Evolutionary conservation across 2,329 filamentous ascomycete species (phyloP).

Genomic region (Talaromyces sp.): DNA sequence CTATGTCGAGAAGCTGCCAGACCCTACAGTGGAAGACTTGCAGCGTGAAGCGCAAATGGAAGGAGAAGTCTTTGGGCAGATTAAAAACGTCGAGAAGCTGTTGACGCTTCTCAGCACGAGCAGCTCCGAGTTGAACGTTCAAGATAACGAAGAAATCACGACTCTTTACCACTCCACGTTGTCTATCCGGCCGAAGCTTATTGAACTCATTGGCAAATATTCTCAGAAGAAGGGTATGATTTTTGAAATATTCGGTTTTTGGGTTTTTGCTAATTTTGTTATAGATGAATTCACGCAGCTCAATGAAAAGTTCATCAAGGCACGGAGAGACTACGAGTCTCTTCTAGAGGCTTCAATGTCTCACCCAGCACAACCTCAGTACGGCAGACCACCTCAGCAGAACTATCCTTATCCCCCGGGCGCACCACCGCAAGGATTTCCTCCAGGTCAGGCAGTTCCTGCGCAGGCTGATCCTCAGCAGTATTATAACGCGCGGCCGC

Average conservation of each 20-base stretch:
- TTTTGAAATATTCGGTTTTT: not conserved
- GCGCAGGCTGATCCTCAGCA: conserved; percentile 58
- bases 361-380: conserved; percentile 75
- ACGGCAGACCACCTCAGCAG: conserved; percentile 55
- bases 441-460: conserved; percentile 21
- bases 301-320: conserved; percentile 99
- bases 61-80: conserved; percentile 69
- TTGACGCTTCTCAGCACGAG: conserved; percentile 87
- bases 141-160: conserved; percentile 96
- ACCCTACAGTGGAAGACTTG: conserved; percentile 89
- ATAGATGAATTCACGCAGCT: conserved; percentile 95
- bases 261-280: not conserved
- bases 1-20: conserved; percentile 95
- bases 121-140: conserved; percentile 69
- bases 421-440: conserved; percentile 33
- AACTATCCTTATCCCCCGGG: conserved; percentile 29
- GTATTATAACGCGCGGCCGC: conserved; percentile 58
- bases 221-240: conserved; percentile 90
- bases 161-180: conserved; percentile 85
- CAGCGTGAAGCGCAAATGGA: conserved; percentile 97
- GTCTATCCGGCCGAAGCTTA: conserved; percentile 91
- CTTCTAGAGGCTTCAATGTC: conserved; percentile 96
- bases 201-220: conserved; percentile 97
- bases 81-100: conserved; percentile 73
- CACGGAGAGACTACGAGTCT: conserved; percentile 89